phyloP scores from a whole-genome alignment of 441 rosid genomes.

The Omphalea diandra region DNA sequence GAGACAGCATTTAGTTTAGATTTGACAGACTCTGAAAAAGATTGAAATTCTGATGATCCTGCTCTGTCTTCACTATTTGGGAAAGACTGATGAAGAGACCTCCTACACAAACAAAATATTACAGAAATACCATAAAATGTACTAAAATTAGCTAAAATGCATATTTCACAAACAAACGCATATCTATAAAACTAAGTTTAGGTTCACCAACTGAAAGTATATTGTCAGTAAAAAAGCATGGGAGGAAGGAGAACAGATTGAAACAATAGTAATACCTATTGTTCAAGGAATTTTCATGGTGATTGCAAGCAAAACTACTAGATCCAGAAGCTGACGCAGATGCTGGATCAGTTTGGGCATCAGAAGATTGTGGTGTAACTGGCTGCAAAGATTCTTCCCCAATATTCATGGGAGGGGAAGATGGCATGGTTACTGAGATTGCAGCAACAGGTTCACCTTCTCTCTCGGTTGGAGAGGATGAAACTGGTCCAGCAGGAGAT shows the following conservation, averaged over 20 bases:
- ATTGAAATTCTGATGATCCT: constrained; percentile 78
- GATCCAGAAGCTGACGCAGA: constrained; percentile 56
- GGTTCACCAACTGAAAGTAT: background rate
- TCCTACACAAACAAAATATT: constrained; percentile 23
- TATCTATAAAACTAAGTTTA: background rate
- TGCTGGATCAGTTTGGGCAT: constrained; percentile 36
- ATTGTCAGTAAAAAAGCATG: background rate
- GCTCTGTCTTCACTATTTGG: constrained; percentile 71
- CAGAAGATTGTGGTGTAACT: constrained; percentile 29
- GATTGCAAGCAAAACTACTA: constrained; percentile 31
- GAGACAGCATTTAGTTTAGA: constrained; percentile 77
- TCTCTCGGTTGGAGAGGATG: constrained; percentile 56
- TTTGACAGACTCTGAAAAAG: constrained; percentile 80
- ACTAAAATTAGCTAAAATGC: constrained; percentile 7
- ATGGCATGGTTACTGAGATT: constrained; percentile 35
- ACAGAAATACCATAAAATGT: background rate
- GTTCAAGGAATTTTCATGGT: constrained; percentile 33
- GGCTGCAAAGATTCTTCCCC: constrained; percentile 48
- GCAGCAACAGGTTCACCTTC: constrained; percentile 50
- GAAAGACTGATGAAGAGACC: constrained; percentile 56
- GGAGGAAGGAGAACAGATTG: background rate
- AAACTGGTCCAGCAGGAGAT: constrained; percentile 42
- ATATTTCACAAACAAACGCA: background rate
- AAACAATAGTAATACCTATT: constrained; percentile 44
- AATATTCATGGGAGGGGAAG: constrained; percentile 35